Evolutionary conservation across 768 basidiomycete species (phyloP).

Genomic region (Suillus weaverae): DNA sequence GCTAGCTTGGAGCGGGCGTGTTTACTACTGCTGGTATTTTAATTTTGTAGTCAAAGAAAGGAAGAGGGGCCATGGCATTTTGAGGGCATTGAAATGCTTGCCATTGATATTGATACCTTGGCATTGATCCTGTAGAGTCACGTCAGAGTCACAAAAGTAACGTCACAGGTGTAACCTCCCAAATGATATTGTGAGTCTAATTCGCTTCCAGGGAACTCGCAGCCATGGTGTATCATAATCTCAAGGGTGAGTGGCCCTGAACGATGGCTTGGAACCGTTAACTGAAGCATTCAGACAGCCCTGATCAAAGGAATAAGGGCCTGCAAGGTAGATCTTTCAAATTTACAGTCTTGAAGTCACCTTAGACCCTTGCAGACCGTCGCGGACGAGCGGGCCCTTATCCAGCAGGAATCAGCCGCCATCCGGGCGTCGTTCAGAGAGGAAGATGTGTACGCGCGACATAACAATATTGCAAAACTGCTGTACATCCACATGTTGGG

Average conservation of each 20-base stretch:
- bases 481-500: constrained; percentile 99
- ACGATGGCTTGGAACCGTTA: constrained; percentile 4
- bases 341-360: constrained; percentile 18
- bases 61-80: neutral
- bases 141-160: neutral
- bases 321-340: constrained; percentile 71
- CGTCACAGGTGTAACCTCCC: neutral
- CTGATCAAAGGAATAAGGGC: constrained; percentile 97
- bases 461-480: constrained; percentile 97
- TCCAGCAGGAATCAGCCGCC: constrained; percentile 96
- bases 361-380: constrained; percentile 67
- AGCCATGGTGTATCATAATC: constrained; percentile 79
- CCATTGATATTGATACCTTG: too few species aligned
- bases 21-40: neutral
- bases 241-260: constrained; percentile 60
- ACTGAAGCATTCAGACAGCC: constrained; percentile 50
- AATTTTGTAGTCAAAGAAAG: neutral
- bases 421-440: constrained; percentile 97
- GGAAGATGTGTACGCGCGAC: constrained; percentile 92
- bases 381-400: constrained; percentile 95
- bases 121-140: neutral
- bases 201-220: constrained; percentile 2
- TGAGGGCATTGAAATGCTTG: too few species aligned
- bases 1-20: neutral
- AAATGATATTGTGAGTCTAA: neutral